A percentile compares a stretch with the other conserved stretches of the same genome.
Conservation (phyloP, 2,329 filamentous ascomycete species). For the Scorias spongiosa region DNA sequence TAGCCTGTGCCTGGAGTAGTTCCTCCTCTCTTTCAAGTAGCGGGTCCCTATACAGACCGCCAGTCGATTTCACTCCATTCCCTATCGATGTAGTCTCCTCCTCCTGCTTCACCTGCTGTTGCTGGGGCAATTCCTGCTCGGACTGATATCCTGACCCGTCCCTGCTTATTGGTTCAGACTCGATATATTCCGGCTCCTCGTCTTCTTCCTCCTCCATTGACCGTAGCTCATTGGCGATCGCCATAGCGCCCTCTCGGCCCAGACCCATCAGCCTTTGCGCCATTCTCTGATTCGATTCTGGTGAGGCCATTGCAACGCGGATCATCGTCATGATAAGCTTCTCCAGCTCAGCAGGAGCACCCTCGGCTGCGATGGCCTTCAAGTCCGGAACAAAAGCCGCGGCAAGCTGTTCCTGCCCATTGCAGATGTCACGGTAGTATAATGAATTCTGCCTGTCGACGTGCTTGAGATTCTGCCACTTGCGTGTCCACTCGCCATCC, state of each 20-base stretch:
- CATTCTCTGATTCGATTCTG: constrained; percentile 34
- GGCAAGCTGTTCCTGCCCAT: constrained; percentile 23
- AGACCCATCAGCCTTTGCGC: constrained; percentile 18
- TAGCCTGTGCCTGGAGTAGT: constrained; percentile 32
- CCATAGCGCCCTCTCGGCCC: constrained; percentile 18
- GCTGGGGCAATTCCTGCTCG: constrained; percentile 12
- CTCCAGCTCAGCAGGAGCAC: constrained; percentile 21
- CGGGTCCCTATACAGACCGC: constrained; percentile 23
- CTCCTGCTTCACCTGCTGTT: constrained; percentile 12
- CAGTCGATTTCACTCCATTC: constrained; percentile 9
- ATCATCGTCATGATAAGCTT: constrained; percentile 34
- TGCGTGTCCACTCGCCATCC: constrained; percentile 34
- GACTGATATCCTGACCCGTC: constrained; percentile 9
- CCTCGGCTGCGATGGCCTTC: constrained; percentile 33
- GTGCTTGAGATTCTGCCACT: constrained; percentile 39
- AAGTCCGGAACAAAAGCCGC: constrained; percentile 28
- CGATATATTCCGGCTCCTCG: constrained; percentile 4
- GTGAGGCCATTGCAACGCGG: constrained; percentile 31
- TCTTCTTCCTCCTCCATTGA: constrained; percentile 17
- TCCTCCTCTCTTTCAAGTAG: constrained; percentile 35
- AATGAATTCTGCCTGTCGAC: constrained; percentile 33
- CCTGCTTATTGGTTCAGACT: constrained; percentile 13
- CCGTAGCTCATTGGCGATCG: constrained; percentile 18
- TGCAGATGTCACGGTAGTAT: constrained; percentile 32
- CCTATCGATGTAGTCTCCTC: constrained; percentile 1